Evolutionary conservation across 2,329 filamentous ascomycete species (phyloP), one percentile per base, ranked within the genome.

Genomic region (Aspergillus arachidicola): DNA sequence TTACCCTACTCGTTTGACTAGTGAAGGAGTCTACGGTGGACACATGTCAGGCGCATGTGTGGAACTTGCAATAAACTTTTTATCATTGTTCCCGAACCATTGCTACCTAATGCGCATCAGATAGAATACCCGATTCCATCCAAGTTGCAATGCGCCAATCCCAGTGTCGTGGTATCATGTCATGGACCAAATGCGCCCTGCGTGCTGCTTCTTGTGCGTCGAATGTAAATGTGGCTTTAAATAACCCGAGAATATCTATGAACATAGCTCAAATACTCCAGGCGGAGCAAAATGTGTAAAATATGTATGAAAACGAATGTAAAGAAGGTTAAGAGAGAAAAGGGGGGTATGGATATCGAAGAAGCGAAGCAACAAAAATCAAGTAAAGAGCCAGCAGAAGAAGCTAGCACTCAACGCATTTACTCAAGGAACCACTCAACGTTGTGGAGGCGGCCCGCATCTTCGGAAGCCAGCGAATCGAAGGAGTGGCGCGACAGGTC

Each of bases 401-500:
- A 58, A 51, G 54, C 48, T 36, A 61, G 61, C 68, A 69, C 59
- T 71, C 64, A 64, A 72, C 48, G 64, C 66, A 64, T 66, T 72
- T 76, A 78, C 57, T 76, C 60, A 62, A 77, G 73, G 70, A 79
- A 81, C 72, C 73, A 79, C 79, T 78, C 70, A 54, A 81, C 78
- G 61, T 75, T 77, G 62, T 57, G 16, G 58, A 83, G 71, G 67
- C 83, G 80, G 57, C 82, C 82, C 46, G 73, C 74, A 23, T 59
- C 63, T 11, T 74, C 58, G 11, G 63, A 57, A 30, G 75, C 75
- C 50, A 91, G 80, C 23, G 83, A 79, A n/a, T 71, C 66, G 77
- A 88, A 90, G 65, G 85, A 78, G 69, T 83, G 81, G 64, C 82
- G 77, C 67, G 84, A 86, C 68, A 90, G 82, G 71, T 93, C 90